Conservation (phyloP, 306 rosid genomes). For the Vigna radiata region DNA sequence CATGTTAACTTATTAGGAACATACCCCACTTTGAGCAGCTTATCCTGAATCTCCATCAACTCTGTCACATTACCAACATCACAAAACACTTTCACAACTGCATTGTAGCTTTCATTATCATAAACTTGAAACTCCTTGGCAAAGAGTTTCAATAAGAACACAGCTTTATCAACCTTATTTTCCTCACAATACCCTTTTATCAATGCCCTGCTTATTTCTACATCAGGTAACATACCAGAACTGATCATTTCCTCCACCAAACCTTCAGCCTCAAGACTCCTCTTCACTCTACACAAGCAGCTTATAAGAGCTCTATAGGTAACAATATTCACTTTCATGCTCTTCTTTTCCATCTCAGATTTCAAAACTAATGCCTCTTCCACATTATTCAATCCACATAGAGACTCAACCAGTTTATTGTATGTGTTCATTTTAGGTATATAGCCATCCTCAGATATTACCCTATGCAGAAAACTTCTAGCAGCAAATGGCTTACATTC, state of each 20-base stretch:
- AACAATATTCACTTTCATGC: slow-evolving; percentile 50
- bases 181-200: slow-evolving; percentile 71
- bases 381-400: slow-evolving; percentile 58
- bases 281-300: slow-evolving; percentile 57
- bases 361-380: slow-evolving; percentile 66
- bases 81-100: slow-evolving; percentile 55
- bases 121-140: slow-evolving; percentile 67
- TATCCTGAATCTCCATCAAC: slow-evolving; percentile 78
- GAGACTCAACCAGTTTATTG: slow-evolving; percentile 59
- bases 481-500: slow-evolving; percentile 89
- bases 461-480: slow-evolving; percentile 68
- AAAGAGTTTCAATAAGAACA: slow-evolving; percentile 60
- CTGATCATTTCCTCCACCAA: slow-evolving; percentile 71
- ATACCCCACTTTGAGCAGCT: slow-evolving; percentile 70
- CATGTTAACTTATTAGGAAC: slow-evolving; percentile 75
- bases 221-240: slow-evolving; percentile 64
- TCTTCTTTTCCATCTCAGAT: slow-evolving; percentile 54
- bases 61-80: slow-evolving; percentile 64
- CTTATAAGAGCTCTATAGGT: slow-evolving; percentile 64
- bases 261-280: slow-evolving; percentile 63
- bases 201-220: slow-evolving; percentile 59
- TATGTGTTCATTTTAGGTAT: slow-evolving; percentile 55
- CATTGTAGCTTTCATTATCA: slow-evolving; percentile 78
- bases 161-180: slow-evolving; percentile 63
- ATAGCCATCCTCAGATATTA: slow-evolving; percentile 52